Base-by-base conservation (phyloP, 352 stramenopile species). In the Elongisporangium anandrum region DNA sequence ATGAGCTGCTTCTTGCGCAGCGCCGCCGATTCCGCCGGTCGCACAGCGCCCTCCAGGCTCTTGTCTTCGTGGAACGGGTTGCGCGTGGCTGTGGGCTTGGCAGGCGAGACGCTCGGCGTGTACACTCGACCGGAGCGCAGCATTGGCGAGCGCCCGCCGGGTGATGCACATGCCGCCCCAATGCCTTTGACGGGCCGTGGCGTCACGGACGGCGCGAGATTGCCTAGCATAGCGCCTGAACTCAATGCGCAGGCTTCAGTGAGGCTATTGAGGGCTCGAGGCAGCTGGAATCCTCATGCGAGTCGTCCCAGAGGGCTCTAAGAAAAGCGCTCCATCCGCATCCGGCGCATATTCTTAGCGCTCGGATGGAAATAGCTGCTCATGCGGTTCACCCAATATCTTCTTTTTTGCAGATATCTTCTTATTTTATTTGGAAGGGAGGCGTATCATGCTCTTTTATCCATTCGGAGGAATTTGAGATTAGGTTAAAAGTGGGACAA, bases 1-100 rank as follows among this genome's bases (percentile, higher is more conserved):
- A 90, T 84, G 52, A 92, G 39, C 54, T 69, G 77, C 58, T 87
- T 90, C 69, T 87, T 88, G 4, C 78, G 72, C 55, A 70, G 60
- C 21, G 70, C 41, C 10, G 61, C 53, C 39, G 60, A 48, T 0
- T 65, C 63, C 12, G 66, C 59, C 3, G 76, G 56, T 19, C 78
- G 78, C 7, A 77, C 23, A 0, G 50, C 52, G 2, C 56, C 41
- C 2, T 72, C 65, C 21, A 57, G n/a, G 1, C 21, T 54, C 47
- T 54, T 61, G 51, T 20, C 29, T 17, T 16, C 57, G 47, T n/a
- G 26, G 45, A 70, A 69, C 5, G 49, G 57, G 45, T 59, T 69
- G 16, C 19, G 45, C 15, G 20, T 15, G 20, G 60, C 49, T 6
- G 39, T 51, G 4, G 72, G 53, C 56, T 87, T 87, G 64, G 78